Base-by-base conservation (phyloP, 169 alveolate genomes). In the Plasmodium billcollinsi region DNA sequence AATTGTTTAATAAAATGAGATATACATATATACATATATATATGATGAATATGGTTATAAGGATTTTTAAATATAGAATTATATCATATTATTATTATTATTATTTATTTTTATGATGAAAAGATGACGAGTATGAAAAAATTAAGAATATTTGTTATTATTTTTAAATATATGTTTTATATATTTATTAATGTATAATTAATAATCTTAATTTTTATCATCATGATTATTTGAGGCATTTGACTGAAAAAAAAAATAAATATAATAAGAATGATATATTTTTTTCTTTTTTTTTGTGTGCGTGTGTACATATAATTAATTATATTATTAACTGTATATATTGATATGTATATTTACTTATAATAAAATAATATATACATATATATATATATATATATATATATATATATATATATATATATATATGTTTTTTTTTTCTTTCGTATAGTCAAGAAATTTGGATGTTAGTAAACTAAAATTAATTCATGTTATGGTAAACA, bases 401-500 rank as follows among this genome's bases (percentile, higher is more conserved):
- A 24, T 58, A 74, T 74, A 24, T 74, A 21, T 14, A 26, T 26
- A 59, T 21, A 54, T 74, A 59, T 20, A 20, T 26, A 62, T 21
- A 45, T 21, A 18, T 47, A 54, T 69, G 9, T 47, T 20, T 49
- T 5, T 26, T 8, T 21, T 50, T 33, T 43, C 24, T 65, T 62
- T 18, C 73, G 59, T 52, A 63, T 56, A 92, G 97, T 94, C 96
- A 88, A 98, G 98, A 95, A 97, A 97, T 62, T 93, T 98, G 65
- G 99, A 97, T 86, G 94, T 95, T 65, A 98, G 97, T 49, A 97
- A 96, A 90, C 94, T 98, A 88, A 92, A 88, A 72, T 89, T 98
- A 62, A 95, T 95, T 83, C 99, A 98, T 94, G 96, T 96, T 61
- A 96, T 95, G 93, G 99, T 98, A 47, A 96, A 98, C 93, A 97